Percentiles rank a stretch among this genome's conserved stretches.
These are phyloP conservation scores for Hygrocybe coccinea DNA, from an alignment of 768 basidiomycete genomes.

Conservation along the genomic window DNA sequence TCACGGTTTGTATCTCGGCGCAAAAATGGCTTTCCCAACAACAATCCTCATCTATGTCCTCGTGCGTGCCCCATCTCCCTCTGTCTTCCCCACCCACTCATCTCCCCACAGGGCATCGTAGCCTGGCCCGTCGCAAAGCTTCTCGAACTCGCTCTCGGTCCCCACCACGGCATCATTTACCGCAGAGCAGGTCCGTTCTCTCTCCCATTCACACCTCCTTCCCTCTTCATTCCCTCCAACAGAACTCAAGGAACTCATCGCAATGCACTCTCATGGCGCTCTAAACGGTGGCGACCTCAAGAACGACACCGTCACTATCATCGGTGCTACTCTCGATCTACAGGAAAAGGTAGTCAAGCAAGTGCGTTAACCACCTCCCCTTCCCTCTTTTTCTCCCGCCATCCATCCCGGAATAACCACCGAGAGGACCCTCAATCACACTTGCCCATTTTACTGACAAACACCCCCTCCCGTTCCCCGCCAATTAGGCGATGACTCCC, in stretches of 20 bases:
- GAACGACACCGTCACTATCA: conserved; percentile 82
- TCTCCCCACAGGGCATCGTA: conserved; percentile 51
- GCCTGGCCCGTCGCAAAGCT: conserved; percentile 86
- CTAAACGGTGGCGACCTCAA: conserved; percentile 82
- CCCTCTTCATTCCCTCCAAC: background rate
- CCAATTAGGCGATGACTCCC: conserved; percentile 70
- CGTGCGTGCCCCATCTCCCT: too few relatives aligned
- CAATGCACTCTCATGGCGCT: conserved; percentile 72
- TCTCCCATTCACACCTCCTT: background rate
- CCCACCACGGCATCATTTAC: conserved; percentile 89
- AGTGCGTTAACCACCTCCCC: conserved; percentile 26
- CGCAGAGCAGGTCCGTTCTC: conserved; percentile 53
- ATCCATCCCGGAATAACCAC: background rate
- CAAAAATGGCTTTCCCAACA: conserved; percentile 75
- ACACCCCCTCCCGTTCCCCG: background rate
- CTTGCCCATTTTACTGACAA: too few relatives aligned
- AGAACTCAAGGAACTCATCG: conserved; percentile 87
- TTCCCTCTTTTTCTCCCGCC: background rate
- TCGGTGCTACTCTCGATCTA: conserved; percentile 82
- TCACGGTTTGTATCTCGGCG: conserved; percentile 83
- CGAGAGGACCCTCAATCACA: too few relatives aligned
- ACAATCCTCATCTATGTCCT: conserved; percentile 62
- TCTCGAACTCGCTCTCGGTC: conserved; percentile 69
- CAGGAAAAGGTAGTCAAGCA: conserved; percentile 81
- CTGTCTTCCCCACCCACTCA: background rate